Evolutionary conservation across 768 basidiomycete genomes (phyloP).

Genomic region (Rhodotorula kratochvilovae): DNA sequence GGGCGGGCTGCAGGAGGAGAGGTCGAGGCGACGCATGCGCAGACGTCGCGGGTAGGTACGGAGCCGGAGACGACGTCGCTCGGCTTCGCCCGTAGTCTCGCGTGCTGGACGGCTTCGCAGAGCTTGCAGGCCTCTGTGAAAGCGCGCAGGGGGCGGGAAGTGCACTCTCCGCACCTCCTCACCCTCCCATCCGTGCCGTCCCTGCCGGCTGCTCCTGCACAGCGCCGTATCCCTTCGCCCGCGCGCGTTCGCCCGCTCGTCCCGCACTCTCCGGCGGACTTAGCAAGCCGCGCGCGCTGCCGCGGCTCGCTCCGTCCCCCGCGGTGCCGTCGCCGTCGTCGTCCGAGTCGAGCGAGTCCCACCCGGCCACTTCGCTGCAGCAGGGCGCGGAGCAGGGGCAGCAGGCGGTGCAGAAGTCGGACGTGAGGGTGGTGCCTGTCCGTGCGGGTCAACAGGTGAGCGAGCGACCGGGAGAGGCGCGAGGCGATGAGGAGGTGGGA

Average conservation of each 20-base stretch:
- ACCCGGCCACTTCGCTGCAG: conserved; percentile 8
- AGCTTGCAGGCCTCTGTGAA: no score
- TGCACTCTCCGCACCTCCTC: background rate
- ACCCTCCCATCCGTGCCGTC: background rate
- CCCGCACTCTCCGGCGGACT: background rate
- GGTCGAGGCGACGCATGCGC: no score
- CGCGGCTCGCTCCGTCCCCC: background rate
- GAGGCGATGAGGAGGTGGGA: background rate
- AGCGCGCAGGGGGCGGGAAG: no score
- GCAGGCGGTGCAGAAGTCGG: background rate
- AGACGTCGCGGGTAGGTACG: no score
- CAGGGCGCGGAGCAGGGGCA: conserved; percentile 1
- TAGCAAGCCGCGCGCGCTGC: background rate
- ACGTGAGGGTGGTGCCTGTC: background rate
- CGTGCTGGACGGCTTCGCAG: no score
- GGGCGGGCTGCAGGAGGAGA: no score
- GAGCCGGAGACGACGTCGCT: no score
- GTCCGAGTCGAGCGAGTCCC: background rate
- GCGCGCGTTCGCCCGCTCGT: background rate
- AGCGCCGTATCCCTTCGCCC: background rate
- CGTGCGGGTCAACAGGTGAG: background rate
- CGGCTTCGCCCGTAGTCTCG: no score
- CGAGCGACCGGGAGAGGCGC: background rate
- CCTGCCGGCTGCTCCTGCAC: background rate
- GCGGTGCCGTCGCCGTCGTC: background rate